Evolutionary conservation across 441 rosid genomes (phyloP), one percentile per base, ranked within the genome.

Genomic region (Pelargonium fulgidum): DNA sequence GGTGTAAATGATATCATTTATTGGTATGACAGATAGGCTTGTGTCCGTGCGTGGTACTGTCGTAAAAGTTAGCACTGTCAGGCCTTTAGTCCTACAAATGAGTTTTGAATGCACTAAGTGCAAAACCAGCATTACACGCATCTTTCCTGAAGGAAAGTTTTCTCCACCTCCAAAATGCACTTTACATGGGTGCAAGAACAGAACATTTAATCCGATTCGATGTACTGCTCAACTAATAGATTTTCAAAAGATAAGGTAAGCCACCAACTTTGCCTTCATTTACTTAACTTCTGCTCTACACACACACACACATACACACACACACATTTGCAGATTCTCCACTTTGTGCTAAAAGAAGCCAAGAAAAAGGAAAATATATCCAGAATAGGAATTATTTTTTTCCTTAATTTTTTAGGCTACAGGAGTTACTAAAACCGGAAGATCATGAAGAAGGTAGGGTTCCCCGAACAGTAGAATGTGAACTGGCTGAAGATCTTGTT

Each of bases 361-460:
- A 59, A 58, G 22, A 20, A 22, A 17, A 3, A 56, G 29, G 29
- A 58, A 10, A 59, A 59, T 59, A 29, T 20, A 22, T 59, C 63
- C 29, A 20, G 6, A 59, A 1, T 54, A 20, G 29, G 22, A 59
- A 10, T 59, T 7, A 59, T 20, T 54, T 54, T 54, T 54, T 54
- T 20, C 62, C 63, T 59, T 59, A 17, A 7, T 69, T 66, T 50
- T 68, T 64, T 74, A 92, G 99, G 87, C 52, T 94, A 65, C 99
- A 94, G 84, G 98, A 94, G 75, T 76, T 87, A 50, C 82, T 81
- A 63, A 90, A 79, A 76, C 81, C 84, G 64, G 92, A 89, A 84
- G 93, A 90, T 76, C 98, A 94, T 62, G 99, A 94, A 86, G 98
- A 94, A 81, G 99, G 99, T 29, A 85, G 99, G 70, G 94, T 94